phyloP scores from a whole-genome alignment of 768 basidiomycete genomes.

The Lepiota brunneoincarnata region DNA sequence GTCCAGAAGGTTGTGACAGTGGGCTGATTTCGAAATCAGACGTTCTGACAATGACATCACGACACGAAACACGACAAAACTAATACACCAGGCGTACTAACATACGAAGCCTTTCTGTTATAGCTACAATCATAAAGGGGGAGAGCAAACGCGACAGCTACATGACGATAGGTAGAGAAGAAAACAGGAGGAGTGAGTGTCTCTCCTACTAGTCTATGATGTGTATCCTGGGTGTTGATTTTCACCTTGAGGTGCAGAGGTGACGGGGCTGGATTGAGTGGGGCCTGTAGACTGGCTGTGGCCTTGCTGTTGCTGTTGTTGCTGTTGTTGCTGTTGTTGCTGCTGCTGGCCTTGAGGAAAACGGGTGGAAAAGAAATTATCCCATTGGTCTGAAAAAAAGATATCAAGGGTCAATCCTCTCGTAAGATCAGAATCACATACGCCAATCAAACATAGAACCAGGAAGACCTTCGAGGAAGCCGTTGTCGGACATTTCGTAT shows the following conservation, averaged over 20 bases:
- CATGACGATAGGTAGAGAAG: background rate
- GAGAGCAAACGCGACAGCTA: background rate
- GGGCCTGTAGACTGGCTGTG: background rate
- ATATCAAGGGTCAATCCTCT: background rate
- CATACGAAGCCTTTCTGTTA: conserved; percentile 2
- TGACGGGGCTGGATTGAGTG: background rate
- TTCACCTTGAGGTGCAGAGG: background rate
- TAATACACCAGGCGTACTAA: conserved; percentile 8
- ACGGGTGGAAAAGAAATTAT: conserved; percentile 69
- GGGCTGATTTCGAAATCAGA: background rate
- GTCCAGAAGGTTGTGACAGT: background rate
- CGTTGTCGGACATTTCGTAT: conserved; percentile 63
- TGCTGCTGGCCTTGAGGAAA: conserved; percentile 33
- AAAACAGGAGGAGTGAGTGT: background rate
- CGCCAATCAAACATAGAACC: conserved; percentile 89
- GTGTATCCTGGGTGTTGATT: background rate
- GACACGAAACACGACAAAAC: conserved; percentile 4
- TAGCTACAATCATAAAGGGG: conserved; percentile 3
- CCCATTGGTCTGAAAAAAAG: conserved; percentile 69
- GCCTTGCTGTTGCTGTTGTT: conserved; percentile 19
- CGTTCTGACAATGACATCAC: conserved; percentile 6
- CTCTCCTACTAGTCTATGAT: background rate
- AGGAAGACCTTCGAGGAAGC: conserved; percentile 76
- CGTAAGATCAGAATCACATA: conserved; percentile 28
- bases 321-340: conserved; percentile 18